Base-by-base conservation (phyloP, 2,329 filamentous ascomycete species). In the Metarhizium robertsii region DNA sequence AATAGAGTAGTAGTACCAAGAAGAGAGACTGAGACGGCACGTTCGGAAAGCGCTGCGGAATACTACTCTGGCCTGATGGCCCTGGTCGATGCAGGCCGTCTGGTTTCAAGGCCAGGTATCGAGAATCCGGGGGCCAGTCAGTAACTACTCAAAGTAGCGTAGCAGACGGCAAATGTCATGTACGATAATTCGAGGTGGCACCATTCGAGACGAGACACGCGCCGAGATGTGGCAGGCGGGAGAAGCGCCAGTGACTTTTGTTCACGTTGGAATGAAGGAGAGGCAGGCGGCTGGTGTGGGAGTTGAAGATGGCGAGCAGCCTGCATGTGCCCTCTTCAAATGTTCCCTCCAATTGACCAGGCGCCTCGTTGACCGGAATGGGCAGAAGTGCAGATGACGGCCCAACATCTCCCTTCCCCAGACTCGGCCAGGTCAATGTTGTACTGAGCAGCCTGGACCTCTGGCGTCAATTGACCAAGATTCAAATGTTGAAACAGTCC, bases 191-290 rank as follows among this genome's bases (percentile, higher is more conserved):
- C 14, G 4, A 34, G 25, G 34, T 30, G 53, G 51, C 20, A 45
- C n/a, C 10, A 45, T 47, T 16, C 6, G 42, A 11, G 32, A 20
- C 25, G 38, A 53, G 46, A 42, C 32, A 29, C 53, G 45, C 36
- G 50, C 53, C 46, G 20, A 43, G 53, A 50, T 30, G 52, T 54
- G 55, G 53, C 53, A 40, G 53, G 50, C 30, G 36, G 52, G n/a
- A 42, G 50, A 50, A 25, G 25, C 25, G 25, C 25, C 25, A 25
- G 32, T 46, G 42, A 45, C 49, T 57, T 49, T 57, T 54, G 55
- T 49, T 16, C 20, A 20, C 16, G 43, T 32, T 42, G 55, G 52
- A 57, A 54, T 54, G 55, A 43, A 54, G 8, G 14, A 20, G 11
- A 25, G 25, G 25, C 25, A 4, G 25, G 25, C 8, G 18, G 42